phyloP scores from a whole-genome alignment of 2,329 filamentous ascomycete species.

The Pseudodiploospora longispora region DNA sequence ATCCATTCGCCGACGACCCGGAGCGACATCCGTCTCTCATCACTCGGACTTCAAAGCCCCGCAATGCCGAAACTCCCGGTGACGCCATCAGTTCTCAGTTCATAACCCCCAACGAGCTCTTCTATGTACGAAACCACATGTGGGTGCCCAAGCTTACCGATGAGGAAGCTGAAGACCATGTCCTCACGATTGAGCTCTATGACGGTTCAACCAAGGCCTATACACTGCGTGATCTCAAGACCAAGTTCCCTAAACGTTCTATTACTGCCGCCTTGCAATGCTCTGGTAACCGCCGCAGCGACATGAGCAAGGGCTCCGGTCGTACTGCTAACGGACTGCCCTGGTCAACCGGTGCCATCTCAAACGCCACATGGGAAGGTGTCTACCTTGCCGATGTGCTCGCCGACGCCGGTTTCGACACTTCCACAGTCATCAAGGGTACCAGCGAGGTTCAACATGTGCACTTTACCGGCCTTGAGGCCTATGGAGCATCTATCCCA shows the following conservation, averaged over 20 bases:
- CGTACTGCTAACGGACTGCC: constrained; percentile 48
- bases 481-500: constrained; percentile 55
- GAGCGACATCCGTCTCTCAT: constrained; percentile 41
- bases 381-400: constrained; percentile 48
- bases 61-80: constrained; percentile 53
- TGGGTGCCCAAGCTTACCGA: constrained; percentile 46
- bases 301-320: constrained; percentile 44
- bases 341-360: constrained; percentile 53
- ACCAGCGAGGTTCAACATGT: constrained; percentile 39
- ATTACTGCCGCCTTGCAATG: constrained; percentile 52
- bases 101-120: constrained; percentile 46
- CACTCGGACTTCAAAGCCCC: constrained; percentile 45
- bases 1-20: constrained; percentile 51
- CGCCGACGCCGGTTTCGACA: constrained; percentile 44
- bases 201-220: constrained; percentile 47
- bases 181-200: constrained; percentile 45
- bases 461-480: constrained; percentile 51
- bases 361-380: constrained; percentile 52
- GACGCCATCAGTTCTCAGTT: constrained; percentile 40
- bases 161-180: constrained; percentile 32
- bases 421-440: constrained; percentile 26
- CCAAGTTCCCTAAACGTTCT: constrained; percentile 39
- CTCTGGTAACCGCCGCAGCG: constrained; percentile 50
- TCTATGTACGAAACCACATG: constrained; percentile 56
- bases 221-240: constrained; percentile 44